Conservation (phyloP, 768 basidiomycete genomes). For the Russula foetens region DNA sequence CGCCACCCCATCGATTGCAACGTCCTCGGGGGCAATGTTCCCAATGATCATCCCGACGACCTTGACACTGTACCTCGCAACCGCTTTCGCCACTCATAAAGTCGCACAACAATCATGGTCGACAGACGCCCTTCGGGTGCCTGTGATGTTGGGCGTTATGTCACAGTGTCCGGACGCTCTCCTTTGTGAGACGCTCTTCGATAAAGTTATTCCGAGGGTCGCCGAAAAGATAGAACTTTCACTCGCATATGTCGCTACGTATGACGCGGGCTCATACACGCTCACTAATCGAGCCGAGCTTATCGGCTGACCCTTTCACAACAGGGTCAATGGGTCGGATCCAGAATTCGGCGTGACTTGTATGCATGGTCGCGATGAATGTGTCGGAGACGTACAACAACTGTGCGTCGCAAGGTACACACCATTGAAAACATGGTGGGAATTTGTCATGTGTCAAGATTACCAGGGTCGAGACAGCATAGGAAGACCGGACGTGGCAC, state of each 20-base stretch:
- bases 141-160: constrained; percentile 53
- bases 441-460: constrained; percentile 77
- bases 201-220: constrained; percentile 58
- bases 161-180: constrained; percentile 76
- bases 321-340: constrained; percentile 55
- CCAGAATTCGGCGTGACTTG: constrained; percentile 73
- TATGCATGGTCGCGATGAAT: constrained; percentile 74
- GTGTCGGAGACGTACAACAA: constrained; percentile 84
- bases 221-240: constrained; percentile 57
- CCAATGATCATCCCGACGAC: neutral
- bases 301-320: neutral
- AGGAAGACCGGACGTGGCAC: constrained; percentile 55
- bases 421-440: constrained; percentile 61
- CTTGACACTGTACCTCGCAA: neutral
- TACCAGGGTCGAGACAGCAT: constrained; percentile 53
- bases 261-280: constrained; percentile 24
- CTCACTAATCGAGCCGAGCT: neutral
- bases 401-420: constrained; percentile 67
- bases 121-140: constrained; percentile 34
- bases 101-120: constrained; percentile 9
- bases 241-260: constrained; percentile 71
- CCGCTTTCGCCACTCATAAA: neutral
- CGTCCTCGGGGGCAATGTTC: neutral
- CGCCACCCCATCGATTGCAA: neutral
- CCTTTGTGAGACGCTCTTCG: constrained; percentile 70